Conservation (phyloP, 495 filamentous ascomycete species). For the Penicillium arizonense region DNA sequence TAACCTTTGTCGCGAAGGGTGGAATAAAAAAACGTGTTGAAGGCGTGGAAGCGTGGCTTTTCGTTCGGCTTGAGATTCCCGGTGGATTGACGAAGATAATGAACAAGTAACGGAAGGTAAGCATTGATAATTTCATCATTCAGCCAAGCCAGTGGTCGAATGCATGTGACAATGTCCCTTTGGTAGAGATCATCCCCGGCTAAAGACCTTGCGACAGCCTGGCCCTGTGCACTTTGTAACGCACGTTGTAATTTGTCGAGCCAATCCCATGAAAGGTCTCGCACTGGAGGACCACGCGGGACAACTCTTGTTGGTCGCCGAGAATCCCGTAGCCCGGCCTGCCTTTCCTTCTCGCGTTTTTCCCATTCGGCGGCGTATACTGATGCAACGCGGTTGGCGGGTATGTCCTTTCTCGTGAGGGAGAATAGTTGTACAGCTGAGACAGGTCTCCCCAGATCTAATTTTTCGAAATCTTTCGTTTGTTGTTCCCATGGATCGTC, state of each 20-base stretch:
- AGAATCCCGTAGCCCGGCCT: slow-evolving; percentile 9
- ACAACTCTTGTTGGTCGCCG: slow-evolving; percentile 18
- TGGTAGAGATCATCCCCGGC: slow-evolving; percentile 56
- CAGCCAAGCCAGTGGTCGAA: slow-evolving; percentile 58
- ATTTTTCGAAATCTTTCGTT: slow-evolving; percentile 9
- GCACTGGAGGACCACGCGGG: slow-evolving; percentile 36
- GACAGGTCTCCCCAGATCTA: slow-evolving; percentile 30
- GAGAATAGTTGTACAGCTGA: slow-evolving; percentile 38
- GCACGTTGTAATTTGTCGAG: slow-evolving; percentile 33
- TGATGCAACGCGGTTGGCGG: slow-evolving; percentile 32
- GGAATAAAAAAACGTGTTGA: slow-evolving; percentile 70
- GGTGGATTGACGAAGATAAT: slow-evolving; percentile 53
- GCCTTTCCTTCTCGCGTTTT: slow-evolving; percentile 15
- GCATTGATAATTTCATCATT: slow-evolving; percentile 82
- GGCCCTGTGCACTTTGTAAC: slow-evolving; percentile 21
- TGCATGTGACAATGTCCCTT: slow-evolving; percentile 64
- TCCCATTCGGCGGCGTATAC: slow-evolving; percentile 32
- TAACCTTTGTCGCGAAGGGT: slow-evolving; percentile 55
- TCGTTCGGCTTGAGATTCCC: slow-evolving; percentile 42
- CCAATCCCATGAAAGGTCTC: slow-evolving; percentile 46
- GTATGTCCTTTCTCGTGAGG: slow-evolving; percentile 23
- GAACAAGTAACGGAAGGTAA: slow-evolving; percentile 59
- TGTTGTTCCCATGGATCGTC: slow-evolving; percentile 28
- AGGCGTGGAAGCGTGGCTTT: slow-evolving; percentile 64
- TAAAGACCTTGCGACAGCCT: slow-evolving; percentile 42